Evolutionary conservation across 2,329 filamentous ascomycete species (phyloP).

Genomic region (Microthyrium microscopicum): DNA sequence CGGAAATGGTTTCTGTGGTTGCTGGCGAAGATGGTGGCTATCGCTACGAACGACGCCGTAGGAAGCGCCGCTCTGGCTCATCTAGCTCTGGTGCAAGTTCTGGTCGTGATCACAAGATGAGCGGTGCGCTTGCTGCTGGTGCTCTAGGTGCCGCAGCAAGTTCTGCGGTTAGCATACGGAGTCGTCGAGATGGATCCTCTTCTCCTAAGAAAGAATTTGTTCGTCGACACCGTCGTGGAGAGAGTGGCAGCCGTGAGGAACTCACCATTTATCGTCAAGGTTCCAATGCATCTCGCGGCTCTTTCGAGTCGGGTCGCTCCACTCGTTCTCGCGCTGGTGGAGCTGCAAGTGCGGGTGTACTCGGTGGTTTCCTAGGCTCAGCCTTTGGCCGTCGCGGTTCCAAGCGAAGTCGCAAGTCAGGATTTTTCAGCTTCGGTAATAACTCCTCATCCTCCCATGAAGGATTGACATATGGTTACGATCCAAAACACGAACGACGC

Average conservation of each 20-base stretch:
- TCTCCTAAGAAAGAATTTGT: constrained; percentile 19
- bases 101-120: constrained; percentile 13
- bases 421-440: constrained; percentile 33
- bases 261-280: constrained; percentile 2
- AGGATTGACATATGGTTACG: constrained; percentile 29
- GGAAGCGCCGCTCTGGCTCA: constrained; percentile 23
- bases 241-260: constrained; percentile 17
- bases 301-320: constrained; percentile 3
- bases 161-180: constrained; percentile 21
- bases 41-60: constrained; percentile 10
- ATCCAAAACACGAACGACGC: constrained; percentile 1
- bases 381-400: constrained; percentile 24
- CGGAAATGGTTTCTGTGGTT: constrained; percentile 2
- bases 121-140: constrained; percentile 12
- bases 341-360: constrained; percentile 13
- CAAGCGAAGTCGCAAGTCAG: constrained; percentile 19
- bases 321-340: constrained; percentile 5
- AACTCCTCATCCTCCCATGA: constrained; percentile 25
- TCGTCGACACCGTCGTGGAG: constrained; percentile 15
- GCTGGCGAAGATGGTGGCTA: constrained; percentile 3
- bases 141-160: constrained; percentile 23
- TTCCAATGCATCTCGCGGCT: constrained; percentile 1
- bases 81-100: constrained; percentile 20
- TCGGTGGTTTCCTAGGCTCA: constrained; percentile 37
- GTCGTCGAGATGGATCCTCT: constrained; percentile 17